phyloP scores from a whole-genome alignment of 2,329 filamentous ascomycete species.

The Tolypocladium sp. region DNA sequence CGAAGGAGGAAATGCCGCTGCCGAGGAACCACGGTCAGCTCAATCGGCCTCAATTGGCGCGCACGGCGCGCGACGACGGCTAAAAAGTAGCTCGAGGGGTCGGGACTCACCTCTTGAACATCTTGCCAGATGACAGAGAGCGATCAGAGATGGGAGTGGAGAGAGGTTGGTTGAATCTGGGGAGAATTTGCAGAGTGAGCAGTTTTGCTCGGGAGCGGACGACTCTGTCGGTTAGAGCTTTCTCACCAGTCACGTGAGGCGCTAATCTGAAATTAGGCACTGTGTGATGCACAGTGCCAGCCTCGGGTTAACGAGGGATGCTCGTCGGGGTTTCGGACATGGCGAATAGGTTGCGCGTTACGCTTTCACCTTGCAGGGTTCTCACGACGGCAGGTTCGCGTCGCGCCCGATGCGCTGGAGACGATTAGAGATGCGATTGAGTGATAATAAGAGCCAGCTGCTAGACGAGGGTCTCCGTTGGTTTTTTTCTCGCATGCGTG shows the following conservation, averaged over 20 bases:
- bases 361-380: neutral
- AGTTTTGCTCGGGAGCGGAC: slow-evolving; percentile 36
- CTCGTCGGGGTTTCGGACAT: neutral
- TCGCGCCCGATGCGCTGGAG: neutral
- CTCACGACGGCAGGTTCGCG: neutral
- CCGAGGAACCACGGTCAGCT: slow-evolving; percentile 26
- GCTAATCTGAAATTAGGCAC: slow-evolving; percentile 18
- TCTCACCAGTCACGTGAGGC: slow-evolving; percentile 28
- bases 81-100: slow-evolving; percentile 18
- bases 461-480: neutral
- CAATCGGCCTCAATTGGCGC: slow-evolving; percentile 42
- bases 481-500: neutral
- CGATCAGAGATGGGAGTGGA: slow-evolving; percentile 51
- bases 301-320: neutral
- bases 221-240: slow-evolving; percentile 36
- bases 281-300: neutral
- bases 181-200: slow-evolving; percentile 40
- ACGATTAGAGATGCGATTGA: neutral
- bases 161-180: slow-evolving; percentile 42
- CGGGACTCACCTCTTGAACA: slow-evolving; percentile 70
- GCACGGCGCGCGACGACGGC: slow-evolving; percentile 10
- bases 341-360: neutral
- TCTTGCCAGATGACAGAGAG: slow-evolving; percentile 64
- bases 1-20: slow-evolving; percentile 59
- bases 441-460: neutral